Evolutionary conservation across 768 basidiomycete genomes (phyloP).

Genomic region (Russula compacta): DNA sequence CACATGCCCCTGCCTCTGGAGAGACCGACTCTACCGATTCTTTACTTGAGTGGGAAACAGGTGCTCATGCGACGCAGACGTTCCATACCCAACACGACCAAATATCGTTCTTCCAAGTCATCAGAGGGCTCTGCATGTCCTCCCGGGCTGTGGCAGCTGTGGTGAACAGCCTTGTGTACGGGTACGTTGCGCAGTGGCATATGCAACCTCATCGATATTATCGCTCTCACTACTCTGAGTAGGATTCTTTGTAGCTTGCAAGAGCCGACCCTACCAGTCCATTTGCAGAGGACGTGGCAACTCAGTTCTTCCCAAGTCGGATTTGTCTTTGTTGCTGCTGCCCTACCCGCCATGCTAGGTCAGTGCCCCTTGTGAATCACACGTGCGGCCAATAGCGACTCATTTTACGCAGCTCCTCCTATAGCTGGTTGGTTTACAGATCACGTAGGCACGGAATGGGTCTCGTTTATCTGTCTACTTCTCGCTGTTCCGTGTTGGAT

Average conservation of each 20-base stretch:
- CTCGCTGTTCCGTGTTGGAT: conserved; percentile 58
- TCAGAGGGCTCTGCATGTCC: conserved; percentile 23
- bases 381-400: background rate
- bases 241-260: conserved; percentile 25
- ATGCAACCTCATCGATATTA: background rate
- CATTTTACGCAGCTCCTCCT: conserved; percentile 38
- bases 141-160: conserved; percentile 24
- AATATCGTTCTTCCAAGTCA: conserved; percentile 17
- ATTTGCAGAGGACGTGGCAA: conserved; percentile 28
- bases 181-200: conserved; percentile 24
- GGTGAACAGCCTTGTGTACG: conserved; percentile 28
- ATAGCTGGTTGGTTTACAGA: conserved; percentile 53
- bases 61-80: background rate
- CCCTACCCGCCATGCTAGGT: conserved; percentile 61
- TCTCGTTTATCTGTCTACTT: conserved; percentile 38
- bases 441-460: conserved; percentile 45
- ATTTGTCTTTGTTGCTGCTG: conserved; percentile 55
- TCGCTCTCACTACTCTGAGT: background rate
- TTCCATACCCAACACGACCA: background rate
- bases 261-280: conserved; percentile 31
- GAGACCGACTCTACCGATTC: background rate
- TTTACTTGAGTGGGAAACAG: background rate
- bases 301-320: conserved; percentile 40
- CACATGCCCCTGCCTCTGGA: background rate
- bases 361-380: conserved; percentile 20